Conservation (phyloP, 352 stramenopile species). For the Globisporangium viniferum region DNA sequence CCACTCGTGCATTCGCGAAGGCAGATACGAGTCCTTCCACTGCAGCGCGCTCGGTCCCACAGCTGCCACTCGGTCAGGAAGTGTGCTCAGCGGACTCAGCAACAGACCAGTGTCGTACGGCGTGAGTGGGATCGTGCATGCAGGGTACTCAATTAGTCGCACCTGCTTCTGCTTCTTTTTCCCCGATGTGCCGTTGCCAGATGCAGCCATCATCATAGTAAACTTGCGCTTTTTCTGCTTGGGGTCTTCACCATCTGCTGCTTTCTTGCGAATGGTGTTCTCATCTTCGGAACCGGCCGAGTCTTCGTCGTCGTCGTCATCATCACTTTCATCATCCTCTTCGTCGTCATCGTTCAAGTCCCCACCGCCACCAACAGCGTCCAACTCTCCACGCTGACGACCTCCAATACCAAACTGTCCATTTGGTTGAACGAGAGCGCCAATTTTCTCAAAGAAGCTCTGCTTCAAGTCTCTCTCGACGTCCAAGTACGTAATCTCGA, state of each 20-base stretch:
- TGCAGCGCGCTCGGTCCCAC: conserved; percentile 62
- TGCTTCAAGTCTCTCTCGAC: conserved; percentile 54
- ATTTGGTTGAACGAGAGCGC: conserved; percentile 50
- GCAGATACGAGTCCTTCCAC: conserved; percentile 69
- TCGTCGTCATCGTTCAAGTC: conserved; percentile 32
- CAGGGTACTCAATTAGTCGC: conserved; percentile 67
- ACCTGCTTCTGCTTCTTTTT: conserved; percentile 51
- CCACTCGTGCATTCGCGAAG: conserved; percentile 72
- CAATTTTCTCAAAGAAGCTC: conserved; percentile 70
- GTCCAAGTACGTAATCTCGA: conserved; percentile 50
- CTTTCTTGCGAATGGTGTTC: background rate
- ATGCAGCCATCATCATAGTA: conserved; percentile 41
- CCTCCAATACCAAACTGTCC: conserved; percentile 31
- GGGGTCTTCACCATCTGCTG: background rate
- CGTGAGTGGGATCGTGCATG: conserved; percentile 54
- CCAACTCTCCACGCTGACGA: conserved; percentile 16
- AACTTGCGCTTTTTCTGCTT: conserved; percentile 61
- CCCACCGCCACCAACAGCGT: conserved; percentile 17
- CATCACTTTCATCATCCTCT: conserved; percentile 22
- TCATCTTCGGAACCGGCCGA: conserved; percentile 5
- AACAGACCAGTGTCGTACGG: conserved; percentile 64
- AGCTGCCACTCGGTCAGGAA: conserved; percentile 64
- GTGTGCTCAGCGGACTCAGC: conserved; percentile 66
- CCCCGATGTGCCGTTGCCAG: background rate
- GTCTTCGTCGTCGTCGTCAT: conserved; percentile 24